phyloP scores from a whole-genome alignment of 1,284 basidiomycete species.

The Sparassis latifolia region DNA sequence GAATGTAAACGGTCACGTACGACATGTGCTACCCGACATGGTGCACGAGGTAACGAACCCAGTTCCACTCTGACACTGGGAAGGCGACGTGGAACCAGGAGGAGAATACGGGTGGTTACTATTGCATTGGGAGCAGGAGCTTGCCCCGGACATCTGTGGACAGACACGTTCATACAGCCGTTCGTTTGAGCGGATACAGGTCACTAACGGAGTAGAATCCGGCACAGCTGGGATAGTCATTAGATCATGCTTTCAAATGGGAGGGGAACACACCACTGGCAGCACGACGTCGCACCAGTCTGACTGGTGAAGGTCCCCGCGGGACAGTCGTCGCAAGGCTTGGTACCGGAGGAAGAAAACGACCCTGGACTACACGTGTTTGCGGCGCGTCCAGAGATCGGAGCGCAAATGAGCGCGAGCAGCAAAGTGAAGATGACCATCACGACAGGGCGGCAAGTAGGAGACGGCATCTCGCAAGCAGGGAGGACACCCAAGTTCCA shows the following conservation, averaged over 20 bases:
- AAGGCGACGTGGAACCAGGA: neutral
- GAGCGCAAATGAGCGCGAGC: too few relatives aligned
- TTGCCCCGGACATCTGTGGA: too few relatives aligned
- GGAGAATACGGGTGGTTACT: neutral
- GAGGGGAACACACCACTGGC: constrained; percentile 12
- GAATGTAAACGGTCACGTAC: constrained; percentile 11
- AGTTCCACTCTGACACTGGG: constrained; percentile 10
- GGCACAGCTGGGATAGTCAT: constrained; percentile 12
- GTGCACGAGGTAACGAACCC: constrained; percentile 15
- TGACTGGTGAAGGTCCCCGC: constrained; percentile 14
- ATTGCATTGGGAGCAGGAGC: too few relatives aligned
- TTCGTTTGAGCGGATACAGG: neutral
- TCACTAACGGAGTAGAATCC: constrained; percentile 16
- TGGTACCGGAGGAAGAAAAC: neutral
- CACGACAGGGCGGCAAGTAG: too few relatives aligned
- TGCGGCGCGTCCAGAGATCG: too few relatives aligned
- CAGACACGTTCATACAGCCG: too few relatives aligned
- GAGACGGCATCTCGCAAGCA: too few relatives aligned
- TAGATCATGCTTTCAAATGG: too few relatives aligned
- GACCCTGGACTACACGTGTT: neutral
- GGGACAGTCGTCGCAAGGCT: constrained; percentile 11
- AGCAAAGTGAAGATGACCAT: too few relatives aligned
- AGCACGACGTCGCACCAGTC: constrained; percentile 18
- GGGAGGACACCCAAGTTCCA: too few relatives aligned
- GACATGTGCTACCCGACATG: constrained; percentile 12